These are phyloP conservation scores for Rhizophora mangle DNA, from an alignment of 345 rosid species.

Conservation along the genomic window DNA sequence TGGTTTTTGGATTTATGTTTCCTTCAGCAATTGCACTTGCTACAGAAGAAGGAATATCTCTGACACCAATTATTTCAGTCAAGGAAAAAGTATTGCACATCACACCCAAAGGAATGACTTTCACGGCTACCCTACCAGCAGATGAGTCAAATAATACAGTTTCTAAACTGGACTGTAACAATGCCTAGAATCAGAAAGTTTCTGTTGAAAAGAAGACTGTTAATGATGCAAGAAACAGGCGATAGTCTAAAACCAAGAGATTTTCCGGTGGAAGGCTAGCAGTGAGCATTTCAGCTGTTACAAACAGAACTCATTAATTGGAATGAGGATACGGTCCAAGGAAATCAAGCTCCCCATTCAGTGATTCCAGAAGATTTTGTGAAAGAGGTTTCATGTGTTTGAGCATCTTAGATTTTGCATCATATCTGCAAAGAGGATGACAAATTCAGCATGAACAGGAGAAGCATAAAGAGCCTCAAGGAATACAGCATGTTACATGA, in stretches of 20 bases:
- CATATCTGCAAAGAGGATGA: conserved; percentile 52
- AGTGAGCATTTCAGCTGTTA: no score
- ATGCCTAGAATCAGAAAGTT: no score
- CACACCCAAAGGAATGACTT: background rate
- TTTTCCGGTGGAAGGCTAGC: no score
- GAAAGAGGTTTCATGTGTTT: conserved; percentile 66
- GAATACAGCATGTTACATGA: background rate
- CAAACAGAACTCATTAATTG: background rate
- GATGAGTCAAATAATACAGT: no score
- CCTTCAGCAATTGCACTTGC: conserved; percentile 80
- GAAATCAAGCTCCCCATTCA: conserved; percentile 62
- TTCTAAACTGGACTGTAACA: no score
- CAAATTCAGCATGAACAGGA: background rate
- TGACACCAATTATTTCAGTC: conserved; percentile 27
- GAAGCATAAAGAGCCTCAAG: background rate
- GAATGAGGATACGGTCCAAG: conserved; percentile 87
- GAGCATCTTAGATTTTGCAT: conserved; percentile 44
- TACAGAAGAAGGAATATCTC: conserved; percentile 68
- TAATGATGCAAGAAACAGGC: no score
- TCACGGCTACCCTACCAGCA: background rate
- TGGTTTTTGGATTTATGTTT: conserved; percentile 53
- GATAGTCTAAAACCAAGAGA: no score
- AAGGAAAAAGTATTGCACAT: conserved; percentile 22
- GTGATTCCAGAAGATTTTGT: conserved; percentile 38
- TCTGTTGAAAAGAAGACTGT: no score